Conservation (phyloP, 2,329 filamentous ascomycete genomes). For the Diatrype stigma region DNA sequence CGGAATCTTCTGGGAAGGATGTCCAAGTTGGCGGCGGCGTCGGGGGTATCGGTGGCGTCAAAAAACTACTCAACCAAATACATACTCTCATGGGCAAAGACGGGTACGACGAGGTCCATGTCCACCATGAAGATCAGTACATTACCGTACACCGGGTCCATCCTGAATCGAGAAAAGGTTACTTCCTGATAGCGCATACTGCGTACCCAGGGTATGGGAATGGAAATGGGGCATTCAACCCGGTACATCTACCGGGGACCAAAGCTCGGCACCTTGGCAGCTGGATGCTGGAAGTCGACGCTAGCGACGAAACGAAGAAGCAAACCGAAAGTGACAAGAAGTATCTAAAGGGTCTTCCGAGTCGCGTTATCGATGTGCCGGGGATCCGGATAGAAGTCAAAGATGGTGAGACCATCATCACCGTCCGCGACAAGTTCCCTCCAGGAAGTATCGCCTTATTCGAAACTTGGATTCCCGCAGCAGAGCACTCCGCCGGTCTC, state of each 20-base stretch:
- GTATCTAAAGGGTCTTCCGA: conserved; percentile 77
- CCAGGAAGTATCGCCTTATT: conserved; percentile 93
- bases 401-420: conserved; percentile 72
- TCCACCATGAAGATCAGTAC: conserved; percentile 94
- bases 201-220: conserved; percentile 89
- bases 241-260: conserved; percentile 78
- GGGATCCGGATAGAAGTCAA: conserved; percentile 70
- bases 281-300: conserved; percentile 88
- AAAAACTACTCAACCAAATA: conserved; percentile 90
- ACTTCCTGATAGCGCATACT: conserved; percentile 93
- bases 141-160: conserved; percentile 95
- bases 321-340: conserved; percentile 64
- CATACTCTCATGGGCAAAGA: conserved; percentile 95
- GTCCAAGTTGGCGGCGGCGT: conserved; percentile 67
- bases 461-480: conserved; percentile 90
- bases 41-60: conserved; percentile 82
- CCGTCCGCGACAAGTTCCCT: conserved; percentile 77
- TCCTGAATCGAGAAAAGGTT: conserved; percentile 84
- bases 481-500: conserved; percentile 77
- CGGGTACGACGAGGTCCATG: conserved; percentile 89
- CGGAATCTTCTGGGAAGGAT: conserved; percentile 61
- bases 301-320: conserved; percentile 64
- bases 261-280: conserved; percentile 81
- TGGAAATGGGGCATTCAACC: conserved; percentile 73
- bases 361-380: conserved; percentile 68